These are phyloP conservation scores for Pseudohyphozyma bogoriensis DNA, from an alignment of 768 basidiomycete species.

Conservation along the genomic window DNA sequence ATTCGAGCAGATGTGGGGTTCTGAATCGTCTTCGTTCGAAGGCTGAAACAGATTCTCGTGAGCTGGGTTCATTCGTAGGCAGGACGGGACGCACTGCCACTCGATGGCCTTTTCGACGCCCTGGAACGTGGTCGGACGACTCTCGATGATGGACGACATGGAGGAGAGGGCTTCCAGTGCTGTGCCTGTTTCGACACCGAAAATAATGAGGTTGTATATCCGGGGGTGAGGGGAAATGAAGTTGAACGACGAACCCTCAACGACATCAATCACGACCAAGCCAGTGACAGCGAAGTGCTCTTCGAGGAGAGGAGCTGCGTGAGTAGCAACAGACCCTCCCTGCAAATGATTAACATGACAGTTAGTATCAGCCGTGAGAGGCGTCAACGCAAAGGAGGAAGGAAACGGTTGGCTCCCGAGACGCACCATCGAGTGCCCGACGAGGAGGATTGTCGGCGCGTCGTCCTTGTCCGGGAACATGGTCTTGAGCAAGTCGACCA, in stretches of 20 bases:
- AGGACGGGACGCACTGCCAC: constrained; percentile 63
- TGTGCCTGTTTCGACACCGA: constrained; percentile 53
- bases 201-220: not conserved
- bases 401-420: too few species aligned
- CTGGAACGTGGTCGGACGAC: constrained; percentile 74
- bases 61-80: not conserved
- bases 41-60: constrained; percentile 42
- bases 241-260: constrained; percentile 55
- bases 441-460: constrained; percentile 68
- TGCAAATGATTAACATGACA: constrained; percentile 2
- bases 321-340: constrained; percentile 78
- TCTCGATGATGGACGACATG: constrained; percentile 79
- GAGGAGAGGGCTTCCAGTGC: constrained; percentile 85
- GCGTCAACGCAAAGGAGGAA: not conserved
- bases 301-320: constrained; percentile 56
- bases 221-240: not conserved
- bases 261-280: constrained; percentile 73
- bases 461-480: constrained; percentile 56
- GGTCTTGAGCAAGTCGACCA: constrained; percentile 56
- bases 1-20: constrained; percentile 73
- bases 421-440: constrained; percentile 84
- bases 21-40: constrained; percentile 69
- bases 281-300: constrained; percentile 60
- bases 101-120: constrained; percentile 75
- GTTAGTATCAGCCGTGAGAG: not conserved